A percentile compares a stretch with the other conserved stretches of the same genome.
Evolutionary conservation across 1,284 basidiomycete species (phyloP).

Genomic region (Cutaneotrichosporon curvatum): DNA sequence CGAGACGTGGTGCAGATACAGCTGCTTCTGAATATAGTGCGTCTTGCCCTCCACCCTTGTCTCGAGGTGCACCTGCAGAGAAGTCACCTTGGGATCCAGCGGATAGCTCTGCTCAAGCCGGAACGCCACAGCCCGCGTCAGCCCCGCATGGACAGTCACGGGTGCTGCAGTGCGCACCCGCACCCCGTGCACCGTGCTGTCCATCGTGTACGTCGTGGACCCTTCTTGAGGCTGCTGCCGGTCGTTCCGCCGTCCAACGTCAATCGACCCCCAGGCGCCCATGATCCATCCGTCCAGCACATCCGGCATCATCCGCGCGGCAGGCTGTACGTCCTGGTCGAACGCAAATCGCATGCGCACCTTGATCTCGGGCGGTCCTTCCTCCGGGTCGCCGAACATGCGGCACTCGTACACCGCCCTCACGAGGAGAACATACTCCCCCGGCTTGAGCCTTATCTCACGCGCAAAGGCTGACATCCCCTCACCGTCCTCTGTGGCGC

Average conservation of each 20-base stretch:
- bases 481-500: background rate
- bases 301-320: slow-evolving; percentile 23
- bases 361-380: slow-evolving; percentile 23
- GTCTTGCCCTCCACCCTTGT: background rate
- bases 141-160: background rate
- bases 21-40: background rate
- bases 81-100: background rate
- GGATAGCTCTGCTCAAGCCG: background rate
- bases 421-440: slow-evolving; percentile 32
- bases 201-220: too few species aligned
- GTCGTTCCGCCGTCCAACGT: too few species aligned
- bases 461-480: slow-evolving; percentile 29
- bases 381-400: slow-evolving; percentile 41
- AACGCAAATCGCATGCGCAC: slow-evolving; percentile 20
- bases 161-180: too few species aligned
- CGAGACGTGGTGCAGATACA: background rate
- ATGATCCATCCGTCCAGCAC: slow-evolving; percentile 30
- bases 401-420: slow-evolving; percentile 39
- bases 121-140: slow-evolving; percentile 12
- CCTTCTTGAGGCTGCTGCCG: too few species aligned
- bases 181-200: too few species aligned
- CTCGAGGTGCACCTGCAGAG: background rate
- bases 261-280: slow-evolving; percentile 22
- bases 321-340: slow-evolving; percentile 9
- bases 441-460: slow-evolving; percentile 22